Percentiles rank a stretch among this genome's conserved stretches.
Conservation (phyloP, 306 rosid genomes). For the Sindora glabra region DNA sequence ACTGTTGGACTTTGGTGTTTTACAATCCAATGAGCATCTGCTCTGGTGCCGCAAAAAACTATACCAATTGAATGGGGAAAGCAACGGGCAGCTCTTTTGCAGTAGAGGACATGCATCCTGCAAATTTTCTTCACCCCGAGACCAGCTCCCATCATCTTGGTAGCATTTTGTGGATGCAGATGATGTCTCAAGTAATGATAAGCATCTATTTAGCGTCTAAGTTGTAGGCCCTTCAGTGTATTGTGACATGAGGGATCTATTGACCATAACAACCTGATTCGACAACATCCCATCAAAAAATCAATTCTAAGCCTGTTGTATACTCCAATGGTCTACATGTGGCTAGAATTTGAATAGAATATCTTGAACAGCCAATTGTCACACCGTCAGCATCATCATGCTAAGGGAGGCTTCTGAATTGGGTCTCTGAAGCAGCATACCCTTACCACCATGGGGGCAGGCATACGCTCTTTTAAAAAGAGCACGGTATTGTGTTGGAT, state of each 20-base stretch:
- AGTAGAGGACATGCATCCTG: slow-evolving; percentile 17
- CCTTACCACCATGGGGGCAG: slow-evolving; percentile 24
- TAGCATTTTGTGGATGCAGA: slow-evolving; percentile 20
- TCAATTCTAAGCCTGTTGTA: slow-evolving; percentile 17
- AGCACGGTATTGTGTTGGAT: slow-evolving; percentile 31
- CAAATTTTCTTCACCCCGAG: slow-evolving; percentile 20
- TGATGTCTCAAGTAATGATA: neutral
- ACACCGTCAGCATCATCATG: slow-evolving; percentile 12
- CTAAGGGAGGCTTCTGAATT: slow-evolving; percentile 19
- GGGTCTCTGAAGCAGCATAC: slow-evolving; percentile 30
- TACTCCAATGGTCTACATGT: slow-evolving; percentile 2
- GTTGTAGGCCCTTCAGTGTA: slow-evolving; percentile 22
- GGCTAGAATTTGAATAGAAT: slow-evolving; percentile 5
- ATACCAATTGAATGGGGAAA: slow-evolving; percentile 30
- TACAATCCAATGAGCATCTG: slow-evolving; percentile 32
- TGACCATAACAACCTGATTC: neutral
- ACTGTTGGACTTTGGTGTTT: slow-evolving; percentile 33
- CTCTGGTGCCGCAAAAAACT: slow-evolving; percentile 27
- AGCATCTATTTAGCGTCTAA: slow-evolving; percentile 12
- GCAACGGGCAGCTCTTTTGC: slow-evolving; percentile 23
- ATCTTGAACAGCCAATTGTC: slow-evolving; percentile 12
- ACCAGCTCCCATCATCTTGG: slow-evolving; percentile 25
- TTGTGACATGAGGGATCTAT: slow-evolving; percentile 3
- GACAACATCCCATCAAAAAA: slow-evolving; percentile 10
- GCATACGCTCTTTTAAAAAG: slow-evolving; percentile 24